These are phyloP conservation scores for Gigaspora rosea DNA, from an alignment of 192 early-diverging fungal species.

Conservation along the genomic window DNA sequence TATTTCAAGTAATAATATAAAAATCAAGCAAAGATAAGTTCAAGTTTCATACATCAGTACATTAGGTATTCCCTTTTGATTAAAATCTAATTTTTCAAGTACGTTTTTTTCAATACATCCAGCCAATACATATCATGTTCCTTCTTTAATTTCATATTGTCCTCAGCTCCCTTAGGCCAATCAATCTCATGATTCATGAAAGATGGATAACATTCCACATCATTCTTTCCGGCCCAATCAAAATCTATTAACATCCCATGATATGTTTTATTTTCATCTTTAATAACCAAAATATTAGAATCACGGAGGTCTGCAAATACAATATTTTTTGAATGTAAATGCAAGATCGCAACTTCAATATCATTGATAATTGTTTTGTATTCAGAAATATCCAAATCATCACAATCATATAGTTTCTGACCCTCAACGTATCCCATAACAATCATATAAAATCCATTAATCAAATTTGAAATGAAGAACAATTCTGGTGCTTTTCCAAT, in stretches of 20 bases:
- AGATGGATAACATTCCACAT: slow-evolving; percentile 1
- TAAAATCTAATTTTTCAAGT: neutral
- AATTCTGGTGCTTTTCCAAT: neutral
- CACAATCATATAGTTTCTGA: neutral
- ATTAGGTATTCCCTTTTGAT: no score
- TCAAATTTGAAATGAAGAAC: neutral
- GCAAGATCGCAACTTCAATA: neutral
- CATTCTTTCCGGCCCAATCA: neutral
- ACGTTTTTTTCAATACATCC: neutral
- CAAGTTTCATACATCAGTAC: no score
- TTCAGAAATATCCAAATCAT: neutral
- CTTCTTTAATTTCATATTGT: neutral
- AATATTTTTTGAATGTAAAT: neutral
- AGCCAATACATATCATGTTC: slow-evolving; percentile 12
- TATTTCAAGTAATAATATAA: no score
- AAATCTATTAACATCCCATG: slow-evolving; percentile 4
- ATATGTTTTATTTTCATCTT: neutral
- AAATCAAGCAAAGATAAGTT: no score
- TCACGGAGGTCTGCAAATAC: slow-evolving; percentile 1
- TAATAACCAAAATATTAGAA: slow-evolving; percentile 14
- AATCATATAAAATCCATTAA: slow-evolving; percentile 6
- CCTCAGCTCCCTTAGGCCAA: neutral
- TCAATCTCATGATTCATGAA: neutral
- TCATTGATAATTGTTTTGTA: neutral
- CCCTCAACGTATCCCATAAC: slow-evolving; percentile 14